Conservation (phyloP, 2,329 filamentous ascomycete species). For the Aplosporella prunicola region DNA sequence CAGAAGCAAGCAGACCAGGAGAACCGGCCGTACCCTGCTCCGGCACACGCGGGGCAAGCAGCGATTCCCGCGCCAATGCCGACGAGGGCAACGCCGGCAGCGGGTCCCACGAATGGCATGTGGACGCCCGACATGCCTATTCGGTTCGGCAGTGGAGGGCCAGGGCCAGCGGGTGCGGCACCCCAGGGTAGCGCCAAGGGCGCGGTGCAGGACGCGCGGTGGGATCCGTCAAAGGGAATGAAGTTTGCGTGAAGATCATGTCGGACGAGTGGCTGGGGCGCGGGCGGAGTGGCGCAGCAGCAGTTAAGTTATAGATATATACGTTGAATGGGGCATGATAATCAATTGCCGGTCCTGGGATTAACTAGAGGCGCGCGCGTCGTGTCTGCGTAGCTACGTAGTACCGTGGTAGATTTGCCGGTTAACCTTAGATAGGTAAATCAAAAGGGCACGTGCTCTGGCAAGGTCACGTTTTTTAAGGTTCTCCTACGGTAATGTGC, state of each 20-base stretch:
- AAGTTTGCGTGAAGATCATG: slow-evolving; percentile 25
- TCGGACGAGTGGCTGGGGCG: slow-evolving; percentile 5
- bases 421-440: too few species aligned
- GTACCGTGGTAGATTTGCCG: too few species aligned
- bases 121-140: slow-evolving; percentile 80
- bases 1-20: slow-evolving; percentile 42
- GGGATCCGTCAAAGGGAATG: slow-evolving; percentile 30
- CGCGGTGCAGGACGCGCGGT: slow-evolving; percentile 23
- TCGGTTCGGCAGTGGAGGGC: slow-evolving; percentile 51
- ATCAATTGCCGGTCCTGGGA: too few species aligned
- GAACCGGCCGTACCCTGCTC: slow-evolving; percentile 20
- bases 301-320: too few species aligned
- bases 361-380: too few species aligned
- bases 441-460: too few species aligned
- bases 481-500: too few species aligned
- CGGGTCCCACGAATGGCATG: slow-evolving; percentile 41
- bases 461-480: too few species aligned
- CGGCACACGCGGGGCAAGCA: slow-evolving; percentile 5
- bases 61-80: slow-evolving; percentile 19
- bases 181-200: slow-evolving; percentile 13
- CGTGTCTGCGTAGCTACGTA: too few species aligned
- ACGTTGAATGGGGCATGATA: too few species aligned
- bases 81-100: slow-evolving; percentile 25
- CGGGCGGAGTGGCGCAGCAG: too few species aligned
- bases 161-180: neutral